Evolutionary conservation across 2,329 filamentous ascomycete genomes (phyloP), one percentile per base, ranked within the genome.

Genomic region (Penicillium sp.): DNA sequence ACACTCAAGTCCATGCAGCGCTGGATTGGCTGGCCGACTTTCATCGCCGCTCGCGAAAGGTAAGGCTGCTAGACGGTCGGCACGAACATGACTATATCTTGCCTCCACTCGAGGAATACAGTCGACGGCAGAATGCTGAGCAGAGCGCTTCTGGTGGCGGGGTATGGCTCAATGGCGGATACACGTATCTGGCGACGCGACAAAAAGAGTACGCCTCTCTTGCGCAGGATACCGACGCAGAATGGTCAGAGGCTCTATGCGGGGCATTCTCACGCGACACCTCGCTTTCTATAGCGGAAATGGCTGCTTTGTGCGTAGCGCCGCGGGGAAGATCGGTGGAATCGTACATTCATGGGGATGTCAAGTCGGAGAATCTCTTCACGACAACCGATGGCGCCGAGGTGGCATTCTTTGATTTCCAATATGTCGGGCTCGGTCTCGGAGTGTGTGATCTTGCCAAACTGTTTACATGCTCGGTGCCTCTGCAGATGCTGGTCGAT

Each of bases 321-420:
- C 74, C 75, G 0, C 56, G 52, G 4, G 68, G 67, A 6, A 56
- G 68, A 10, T 39, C 61, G 1, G 65, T 68, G 1, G 69, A 81
- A 45, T 79, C 79, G 0, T 68, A 77, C 11, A 75, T 84, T 6
- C 80, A 84, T 50, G 80, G 80, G 6, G 80, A 84, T 39, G 79
- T 83, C 35, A 84, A 84, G 56, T 80, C 76, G 0, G 79, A 83
- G 48, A 84, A 84, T 41, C 67, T 84, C 5, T 82, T 82, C 51
- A 76, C 75, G 0, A 77, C 65, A 0, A 40, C 52, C 0, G 47
- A 55, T 0, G 77, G 75, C 1, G 59, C 72, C 2, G 42, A 63
- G 3, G 77, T 79, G 1, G 79, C 76, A 0, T 80, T 84, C 45
- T 83, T 79, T 50, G 81, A 84, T 54, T 84, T 84, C 39, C 80